Percentiles rank a stretch among this genome's conserved stretches.
phyloP scores from a whole-genome alignment of 257 asterid species.

The Paraleonurus japonicus region DNA sequence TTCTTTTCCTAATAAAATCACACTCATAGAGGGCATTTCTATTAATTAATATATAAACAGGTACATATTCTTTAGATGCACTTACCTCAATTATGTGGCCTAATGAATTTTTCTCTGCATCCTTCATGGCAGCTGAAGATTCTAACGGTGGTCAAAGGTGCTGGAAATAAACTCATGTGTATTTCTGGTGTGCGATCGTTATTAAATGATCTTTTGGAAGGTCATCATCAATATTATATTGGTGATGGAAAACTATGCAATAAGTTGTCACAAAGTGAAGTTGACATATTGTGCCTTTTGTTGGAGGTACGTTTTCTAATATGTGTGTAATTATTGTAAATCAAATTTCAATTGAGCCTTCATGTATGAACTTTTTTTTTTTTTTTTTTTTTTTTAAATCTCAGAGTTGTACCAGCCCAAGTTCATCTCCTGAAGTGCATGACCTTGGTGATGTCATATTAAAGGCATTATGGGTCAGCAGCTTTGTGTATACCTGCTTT shows the following conservation, averaged over 20 bases:
- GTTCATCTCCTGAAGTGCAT: slow-evolving; percentile 40
- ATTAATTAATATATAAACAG: not conserved
- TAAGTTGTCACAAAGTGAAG: slow-evolving; percentile 60
- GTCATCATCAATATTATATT: slow-evolving; percentile 42
- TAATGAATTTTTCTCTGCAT: slow-evolving; percentile 6
- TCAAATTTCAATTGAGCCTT: slow-evolving; percentile 2
- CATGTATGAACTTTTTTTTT: not conserved
- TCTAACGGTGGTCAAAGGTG: slow-evolving; percentile 62
- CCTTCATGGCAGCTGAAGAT: slow-evolving; percentile 64
- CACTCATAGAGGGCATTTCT: not conserved
- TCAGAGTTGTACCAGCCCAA: slow-evolving; percentile 54
- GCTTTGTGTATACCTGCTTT: slow-evolving; percentile 11
- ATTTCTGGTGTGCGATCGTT: slow-evolving; percentile 50
- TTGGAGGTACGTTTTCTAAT: slow-evolving; percentile 58
- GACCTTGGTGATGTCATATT: slow-evolving; percentile 42
- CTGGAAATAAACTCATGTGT: slow-evolving; percentile 57
- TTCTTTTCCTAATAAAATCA: slow-evolving; percentile 13
- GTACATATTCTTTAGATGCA: not conserved
- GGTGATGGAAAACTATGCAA: slow-evolving; percentile 32
- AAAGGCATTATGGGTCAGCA: slow-evolving; percentile 68
- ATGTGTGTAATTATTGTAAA: slow-evolving; percentile 10
- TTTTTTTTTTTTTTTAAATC: not conserved
- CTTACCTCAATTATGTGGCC: slow-evolving; percentile 4
- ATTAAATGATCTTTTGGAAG: slow-evolving; percentile 57
- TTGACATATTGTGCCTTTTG: slow-evolving; percentile 63